phyloP scores from a whole-genome alignment of 768 basidiomycete species.

The Hygrophorus russula region DNA sequence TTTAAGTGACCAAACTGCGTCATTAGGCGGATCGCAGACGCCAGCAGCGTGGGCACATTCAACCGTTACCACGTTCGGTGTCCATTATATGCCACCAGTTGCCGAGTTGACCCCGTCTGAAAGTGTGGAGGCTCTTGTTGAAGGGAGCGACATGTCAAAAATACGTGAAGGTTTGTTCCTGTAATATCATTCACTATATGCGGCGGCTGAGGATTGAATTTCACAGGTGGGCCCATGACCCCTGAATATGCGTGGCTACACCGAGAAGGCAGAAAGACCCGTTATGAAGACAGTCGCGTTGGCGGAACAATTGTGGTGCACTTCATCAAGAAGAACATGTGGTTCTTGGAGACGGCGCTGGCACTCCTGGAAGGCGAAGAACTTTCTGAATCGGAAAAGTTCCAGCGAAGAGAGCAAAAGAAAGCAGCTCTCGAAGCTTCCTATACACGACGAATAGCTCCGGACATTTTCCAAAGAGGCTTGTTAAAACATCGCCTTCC shows the following conservation, averaged over 20 bases:
- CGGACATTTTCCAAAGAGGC: too few species aligned
- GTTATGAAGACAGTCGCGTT: slow-evolving; percentile 58
- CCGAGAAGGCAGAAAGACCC: slow-evolving; percentile 57
- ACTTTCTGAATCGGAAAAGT: slow-evolving; percentile 42
- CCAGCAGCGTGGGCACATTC: slow-evolving; percentile 68
- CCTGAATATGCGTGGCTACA: slow-evolving; percentile 58
- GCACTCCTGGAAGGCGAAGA: slow-evolving; percentile 79
- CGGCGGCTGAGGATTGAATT: slow-evolving; percentile 1
- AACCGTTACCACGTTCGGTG: slow-evolving; percentile 78
- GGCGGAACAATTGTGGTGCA: slow-evolving; percentile 95
- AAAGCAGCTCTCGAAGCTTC: slow-evolving; percentile 9
- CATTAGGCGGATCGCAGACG: slow-evolving; percentile 20
- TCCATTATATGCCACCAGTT: slow-evolving; percentile 59
- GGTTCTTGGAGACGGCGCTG: slow-evolving; percentile 90
- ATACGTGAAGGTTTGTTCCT: slow-evolving; percentile 45
- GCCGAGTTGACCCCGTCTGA: slow-evolving; percentile 53
- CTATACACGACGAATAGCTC: background rate
- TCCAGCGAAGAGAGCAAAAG: slow-evolving; percentile 17
- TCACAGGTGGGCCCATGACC: slow-evolving; percentile 43
- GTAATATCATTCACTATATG: background rate
- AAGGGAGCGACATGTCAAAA: slow-evolving; percentile 78
- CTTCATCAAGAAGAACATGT: slow-evolving; percentile 94
- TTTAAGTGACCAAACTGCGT: slow-evolving; percentile 15
- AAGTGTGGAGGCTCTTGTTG: slow-evolving; percentile 85
- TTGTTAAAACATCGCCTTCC: background rate